Evolutionary conservation across 1,284 basidiomycete species (phyloP), one percentile per base, ranked within the genome.

Genomic region (Neonothopanus nambi): DNA sequence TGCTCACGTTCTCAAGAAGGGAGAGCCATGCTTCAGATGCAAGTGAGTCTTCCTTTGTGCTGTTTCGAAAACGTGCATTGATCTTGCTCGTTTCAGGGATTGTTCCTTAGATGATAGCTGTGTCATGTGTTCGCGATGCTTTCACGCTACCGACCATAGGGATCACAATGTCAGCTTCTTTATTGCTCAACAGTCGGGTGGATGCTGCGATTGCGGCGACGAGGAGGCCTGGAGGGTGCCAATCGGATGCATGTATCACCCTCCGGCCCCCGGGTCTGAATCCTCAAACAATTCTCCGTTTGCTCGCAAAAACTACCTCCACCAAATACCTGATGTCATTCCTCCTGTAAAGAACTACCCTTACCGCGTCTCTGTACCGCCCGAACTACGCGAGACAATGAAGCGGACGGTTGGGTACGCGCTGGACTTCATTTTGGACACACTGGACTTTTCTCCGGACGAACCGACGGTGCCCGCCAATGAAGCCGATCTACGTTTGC

Each of bases 181-280:
- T 67, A 89, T 93, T 57, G 88, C 91, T 9, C 91, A 93, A 58
- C 90, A 95, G 63, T 89, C 91, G 0, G 91, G 92, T 8, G 90
- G 93, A 3, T 94, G 91, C 59, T 97, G 95, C 66, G 94, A 96
- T 70, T 97, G 95, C 63, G 93, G 93, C 18, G 94, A 96, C 64
- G 75, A 80, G 23, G 90, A 95, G 64, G 92, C 92, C 2, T 97
- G 93, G 93, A 78, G 84, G 26, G 63, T 65, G 5, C 72, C 80
- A 26, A 79, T 91, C 18, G 71, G 77, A 5, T 96, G 93, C 67
- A 82, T 85, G 0, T 81, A 82, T 63, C 93, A 95, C 64, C 80
- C 82, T 7, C 71, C 70, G 15, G 45, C 68, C 13, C n/a, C n/a
- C n/a, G n/a, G n/a, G n/a, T 61, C 70, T 38, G 59, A 66, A 51